Evolutionary conservation across 441 rosid genomes (phyloP), one percentile per base, ranked within the genome.

Genomic region (Pelargonium australe): DNA sequence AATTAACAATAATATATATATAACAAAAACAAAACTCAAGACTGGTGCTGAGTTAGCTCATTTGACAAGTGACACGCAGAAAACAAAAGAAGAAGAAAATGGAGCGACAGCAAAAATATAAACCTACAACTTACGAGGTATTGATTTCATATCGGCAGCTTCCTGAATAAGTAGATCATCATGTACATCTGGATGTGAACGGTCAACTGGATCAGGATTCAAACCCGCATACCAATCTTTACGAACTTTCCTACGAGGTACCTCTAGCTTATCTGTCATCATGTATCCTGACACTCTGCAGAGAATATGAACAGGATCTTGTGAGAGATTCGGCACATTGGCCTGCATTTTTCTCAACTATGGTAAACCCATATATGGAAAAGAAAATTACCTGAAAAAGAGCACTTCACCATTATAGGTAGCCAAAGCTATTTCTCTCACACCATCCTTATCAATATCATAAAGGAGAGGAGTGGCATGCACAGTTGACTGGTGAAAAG

Each of bases 381-480:
- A 13, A 28, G 73, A 12, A 13, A 69, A 75, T 57, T 77, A 91
- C 99, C 99, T 92, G 85, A 95, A 95, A 78, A 92, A 95, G 62
- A 90, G 82, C 68, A 95, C 95, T 76, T 92, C 96, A 13, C 97
- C 99, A 70, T 95, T 95, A 83, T 92, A 95, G 63, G 98, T 92
- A 25, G 98, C 99, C 80, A 95, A 76, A 72, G 91, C 88, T 75
- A 95, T 92, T 82, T 95, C 99, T 79, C 92, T 88, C 72, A 85
- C 91, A 72, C 98, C 98, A 78, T 95, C 99, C 82, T 89, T 91
- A 80, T 95, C 99, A 71, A 95, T 91, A 78, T 95, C 99, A 66
- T 82, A 91, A 13, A 92, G 82, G 61, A 95, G 90, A 73, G 99
- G 99, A 80, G 96, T 95, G 2, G 98, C 78, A 83, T 95, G 98